Evolutionary conservation across 768 basidiomycete species (phyloP).

Genomic region (Trametes coccinea): DNA sequence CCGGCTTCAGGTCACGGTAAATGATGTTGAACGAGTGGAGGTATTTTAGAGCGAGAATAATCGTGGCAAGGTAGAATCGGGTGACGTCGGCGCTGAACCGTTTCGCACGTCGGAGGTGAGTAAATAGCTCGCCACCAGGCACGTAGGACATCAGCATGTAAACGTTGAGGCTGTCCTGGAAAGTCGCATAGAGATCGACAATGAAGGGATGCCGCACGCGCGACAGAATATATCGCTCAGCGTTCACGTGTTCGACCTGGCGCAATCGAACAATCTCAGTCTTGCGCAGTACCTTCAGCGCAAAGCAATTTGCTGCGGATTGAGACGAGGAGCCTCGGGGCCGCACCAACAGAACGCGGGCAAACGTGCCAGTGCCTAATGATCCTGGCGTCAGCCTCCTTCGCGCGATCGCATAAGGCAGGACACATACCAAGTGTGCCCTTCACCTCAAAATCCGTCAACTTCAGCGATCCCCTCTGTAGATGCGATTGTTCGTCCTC

Average conservation of each 20-base stretch:
- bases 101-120: constrained; percentile 90
- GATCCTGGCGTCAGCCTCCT: neutral
- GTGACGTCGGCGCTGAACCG: constrained; percentile 97
- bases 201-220: constrained; percentile 93
- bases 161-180: constrained; percentile 94
- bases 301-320: constrained; percentile 64
- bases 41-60: constrained; percentile 92
- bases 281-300: constrained; percentile 89
- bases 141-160: constrained; percentile 98
- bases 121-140: constrained; percentile 97
- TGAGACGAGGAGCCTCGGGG: constrained; percentile 52
- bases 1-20: constrained; percentile 97
- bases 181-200: constrained; percentile 93
- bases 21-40: constrained; percentile 96
- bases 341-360: constrained; percentile 86
- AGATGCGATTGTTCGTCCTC: constrained; percentile 74
- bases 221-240: constrained; percentile 91
- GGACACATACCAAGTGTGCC: constrained; percentile 64
- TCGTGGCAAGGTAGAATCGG: constrained; percentile 95
- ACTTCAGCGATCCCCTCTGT: constrained; percentile 51
- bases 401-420: neutral
- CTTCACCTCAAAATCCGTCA: constrained; percentile 81
- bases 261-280: constrained; percentile 84
- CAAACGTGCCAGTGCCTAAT: constrained; percentile 94
- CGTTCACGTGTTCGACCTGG: constrained; percentile 97